Base-by-base conservation (phyloP, 2,329 filamentous ascomycete genomes). In the Tricladium varicosporioides region DNA sequence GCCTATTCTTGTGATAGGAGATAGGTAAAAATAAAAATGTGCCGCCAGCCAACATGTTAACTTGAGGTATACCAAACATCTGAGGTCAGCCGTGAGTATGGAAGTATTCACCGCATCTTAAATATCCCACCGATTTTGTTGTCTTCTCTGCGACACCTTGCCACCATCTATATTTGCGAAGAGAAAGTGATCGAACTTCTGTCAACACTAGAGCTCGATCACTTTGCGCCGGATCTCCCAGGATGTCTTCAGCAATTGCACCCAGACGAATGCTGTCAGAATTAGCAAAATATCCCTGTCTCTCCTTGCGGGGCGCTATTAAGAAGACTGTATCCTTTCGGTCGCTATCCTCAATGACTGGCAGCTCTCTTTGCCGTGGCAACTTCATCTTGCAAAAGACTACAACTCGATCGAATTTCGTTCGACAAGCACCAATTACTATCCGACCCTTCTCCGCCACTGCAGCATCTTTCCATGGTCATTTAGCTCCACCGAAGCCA, bases 401-500 rank as follows among this genome's bases (percentile, higher is more conserved):
- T 13, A 4, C 11, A n/a, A 10, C 9, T 40, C 10, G 4, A 40
- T 5, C 36, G 11, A 40, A 40, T n/a, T 10, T n/a, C n/a, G 2
- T 10, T 40, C 36, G 36, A n/a, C n/a, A 40, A 27, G 48, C 40
- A 9, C 49, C 36, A 18, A 40, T 45, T 36, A 22, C 48, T 9
- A 56, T 51, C 22, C 48, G 67, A 68, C 73, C 71, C 53, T 94
- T 97, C 72, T 88, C 88, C 44, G 83, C 81, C 10, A 86, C 87
- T 4, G 70, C 82, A 10, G 69, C 76, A 56, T 73, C 76, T 53
- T 76, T 73, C 50, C 94, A 99, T 73, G 91, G 89, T 48, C 91
- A 97, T 72, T 75, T 97, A 65, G 84, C 86, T 55, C 83, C 89
- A 31, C 93, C 94, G 1, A 93, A 92, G 75, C 83, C 91, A 0